These are phyloP conservation scores for Rhizodiscina lignyota DNA, from an alignment of 495 filamentous ascomycete species.

Conservation along the genomic window DNA sequence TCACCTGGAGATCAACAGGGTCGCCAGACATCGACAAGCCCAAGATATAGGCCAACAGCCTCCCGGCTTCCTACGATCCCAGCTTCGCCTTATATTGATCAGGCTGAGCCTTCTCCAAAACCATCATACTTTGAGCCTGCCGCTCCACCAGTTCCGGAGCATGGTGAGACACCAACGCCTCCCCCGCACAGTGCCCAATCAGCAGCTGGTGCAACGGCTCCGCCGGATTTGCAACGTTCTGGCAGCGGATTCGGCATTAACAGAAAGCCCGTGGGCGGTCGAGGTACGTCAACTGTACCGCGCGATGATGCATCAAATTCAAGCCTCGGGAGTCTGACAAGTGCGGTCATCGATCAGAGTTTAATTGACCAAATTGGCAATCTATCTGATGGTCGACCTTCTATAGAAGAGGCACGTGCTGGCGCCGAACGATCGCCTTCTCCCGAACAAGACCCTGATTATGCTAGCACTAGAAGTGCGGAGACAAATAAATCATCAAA, in stretches of 20 bases:
- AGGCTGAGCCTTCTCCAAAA: slow-evolving; percentile 8
- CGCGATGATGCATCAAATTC: slow-evolving; percentile 17
- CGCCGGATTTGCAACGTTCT: slow-evolving; percentile 3
- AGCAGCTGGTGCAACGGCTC: not conserved
- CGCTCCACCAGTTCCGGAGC: slow-evolving; percentile 21
- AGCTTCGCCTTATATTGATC: slow-evolving; percentile 20
- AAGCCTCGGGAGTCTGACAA: slow-evolving; percentile 46
- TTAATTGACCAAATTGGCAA: slow-evolving; percentile 33
- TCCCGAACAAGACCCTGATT: slow-evolving; percentile 24
- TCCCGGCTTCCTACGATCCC: slow-evolving; percentile 19
- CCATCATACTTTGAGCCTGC: slow-evolving; percentile 5
- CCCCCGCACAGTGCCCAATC: slow-evolving; percentile 6
- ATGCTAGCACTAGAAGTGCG: slow-evolving; percentile 24
- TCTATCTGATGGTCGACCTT: slow-evolving; percentile 2
- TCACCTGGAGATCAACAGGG: slow-evolving; percentile 10
- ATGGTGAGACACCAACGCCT: slow-evolving; percentile 3
- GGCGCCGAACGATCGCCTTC: slow-evolving; percentile 17
- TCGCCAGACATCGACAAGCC: too few relatives aligned
- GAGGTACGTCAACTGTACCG: not conserved
- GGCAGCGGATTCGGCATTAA: slow-evolving; percentile 5
- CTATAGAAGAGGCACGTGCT: slow-evolving; percentile 10
- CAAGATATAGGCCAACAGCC: too few relatives aligned
- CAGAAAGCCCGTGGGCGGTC: slow-evolving; percentile 2
- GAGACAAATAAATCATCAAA: slow-evolving; percentile 8
- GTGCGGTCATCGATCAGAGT: slow-evolving; percentile 47